Conservation (phyloP, 2,329 filamentous ascomycete species). For the Myrmaecium sp. region DNA sequence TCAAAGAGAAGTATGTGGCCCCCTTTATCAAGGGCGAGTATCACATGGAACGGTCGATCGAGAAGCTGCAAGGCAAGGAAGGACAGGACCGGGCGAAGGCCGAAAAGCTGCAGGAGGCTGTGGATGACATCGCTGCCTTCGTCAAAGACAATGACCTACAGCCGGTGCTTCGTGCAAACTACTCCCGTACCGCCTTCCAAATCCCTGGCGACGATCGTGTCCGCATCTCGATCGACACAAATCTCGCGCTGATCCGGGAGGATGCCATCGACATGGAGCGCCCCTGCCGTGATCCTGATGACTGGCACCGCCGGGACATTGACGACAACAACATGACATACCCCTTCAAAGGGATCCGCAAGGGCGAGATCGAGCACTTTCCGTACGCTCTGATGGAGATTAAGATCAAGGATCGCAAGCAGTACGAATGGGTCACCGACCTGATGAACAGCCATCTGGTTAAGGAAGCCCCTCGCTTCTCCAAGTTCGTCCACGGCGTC, state of each 20-base stretch:
- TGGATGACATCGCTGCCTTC: conserved; percentile 63
- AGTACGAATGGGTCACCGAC: conserved; percentile 75
- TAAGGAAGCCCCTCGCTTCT: conserved; percentile 77
- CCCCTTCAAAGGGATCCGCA: conserved; percentile 73
- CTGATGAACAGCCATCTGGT: conserved; percentile 86
- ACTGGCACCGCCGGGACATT: conserved; percentile 87
- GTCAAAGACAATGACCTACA: conserved; percentile 62
- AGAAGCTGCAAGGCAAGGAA: conserved; percentile 66
- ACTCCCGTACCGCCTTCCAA: conserved; percentile 88
- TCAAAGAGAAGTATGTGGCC: conserved; percentile 91
- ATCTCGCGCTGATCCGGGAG: conserved; percentile 70
- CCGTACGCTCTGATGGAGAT: conserved; percentile 86
- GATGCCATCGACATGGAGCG: conserved; percentile 60
- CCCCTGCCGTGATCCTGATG: conserved; percentile 73
- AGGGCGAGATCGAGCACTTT: conserved; percentile 81
- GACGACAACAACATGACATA: conserved; percentile 69
- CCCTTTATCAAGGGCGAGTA: conserved; percentile 76
- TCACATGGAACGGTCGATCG: conserved; percentile 75
- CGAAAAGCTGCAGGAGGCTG: conserved; percentile 51
- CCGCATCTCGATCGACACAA: conserved; percentile 81
- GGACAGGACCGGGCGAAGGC: conserved; percentile 50
- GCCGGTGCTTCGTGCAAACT: conserved; percentile 80
- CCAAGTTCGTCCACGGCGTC: conserved; percentile 90
- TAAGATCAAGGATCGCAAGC: conserved; percentile 57
- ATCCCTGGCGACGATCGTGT: conserved; percentile 84